Conservation (phyloP, 2,329 filamentous ascomycete genomes). For the Simplicillium aogashimaense region DNA sequence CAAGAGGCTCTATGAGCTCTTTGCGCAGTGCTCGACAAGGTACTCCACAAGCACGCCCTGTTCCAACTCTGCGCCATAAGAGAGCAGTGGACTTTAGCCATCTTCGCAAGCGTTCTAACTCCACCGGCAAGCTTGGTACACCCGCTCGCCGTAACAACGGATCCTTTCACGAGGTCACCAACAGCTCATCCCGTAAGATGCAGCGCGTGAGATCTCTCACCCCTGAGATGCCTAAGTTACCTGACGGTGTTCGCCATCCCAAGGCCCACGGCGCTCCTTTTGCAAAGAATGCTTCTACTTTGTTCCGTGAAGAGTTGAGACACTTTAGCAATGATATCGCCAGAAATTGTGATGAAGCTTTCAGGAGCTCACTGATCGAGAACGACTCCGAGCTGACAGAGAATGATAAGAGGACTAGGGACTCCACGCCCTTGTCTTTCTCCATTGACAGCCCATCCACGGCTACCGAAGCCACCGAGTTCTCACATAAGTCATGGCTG, state of each 20-base stretch:
- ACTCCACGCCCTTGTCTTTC: slow-evolving; percentile 32
- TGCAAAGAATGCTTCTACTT: slow-evolving; percentile 18
- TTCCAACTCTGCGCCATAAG: slow-evolving; percentile 34
- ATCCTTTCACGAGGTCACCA: neutral
- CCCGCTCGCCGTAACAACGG: slow-evolving; percentile 1
- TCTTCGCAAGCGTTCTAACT: slow-evolving; percentile 28
- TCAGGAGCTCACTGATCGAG: slow-evolving; percentile 54
- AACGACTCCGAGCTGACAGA: slow-evolving; percentile 25
- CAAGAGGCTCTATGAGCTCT: slow-evolving; percentile 37
- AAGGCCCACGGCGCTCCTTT: slow-evolving; percentile 13
- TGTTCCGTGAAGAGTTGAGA: slow-evolving; percentile 63
- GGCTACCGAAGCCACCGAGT: slow-evolving; percentile 17
- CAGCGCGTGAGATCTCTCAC: slow-evolving; percentile 14
- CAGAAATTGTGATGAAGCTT: slow-evolving; percentile 86
- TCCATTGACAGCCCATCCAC: slow-evolving; percentile 23
- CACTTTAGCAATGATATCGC: slow-evolving; percentile 79
- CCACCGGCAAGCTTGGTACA: slow-evolving; percentile 12
- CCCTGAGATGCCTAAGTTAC: slow-evolving; percentile 16
- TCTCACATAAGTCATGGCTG: slow-evolving; percentile 29
- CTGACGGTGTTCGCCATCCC: slow-evolving; percentile 13
- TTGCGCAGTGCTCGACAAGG: slow-evolving; percentile 35
- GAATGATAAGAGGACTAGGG: slow-evolving; percentile 17
- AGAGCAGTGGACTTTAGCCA: slow-evolving; percentile 46
- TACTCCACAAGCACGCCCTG: slow-evolving; percentile 26
- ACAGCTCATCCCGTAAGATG: neutral